Percentiles rank a stretch among this genome's conserved stretches.
phyloP scores from a whole-genome alignment of 495 filamentous ascomycete species.

The Penicillium dipodomyicola region DNA sequence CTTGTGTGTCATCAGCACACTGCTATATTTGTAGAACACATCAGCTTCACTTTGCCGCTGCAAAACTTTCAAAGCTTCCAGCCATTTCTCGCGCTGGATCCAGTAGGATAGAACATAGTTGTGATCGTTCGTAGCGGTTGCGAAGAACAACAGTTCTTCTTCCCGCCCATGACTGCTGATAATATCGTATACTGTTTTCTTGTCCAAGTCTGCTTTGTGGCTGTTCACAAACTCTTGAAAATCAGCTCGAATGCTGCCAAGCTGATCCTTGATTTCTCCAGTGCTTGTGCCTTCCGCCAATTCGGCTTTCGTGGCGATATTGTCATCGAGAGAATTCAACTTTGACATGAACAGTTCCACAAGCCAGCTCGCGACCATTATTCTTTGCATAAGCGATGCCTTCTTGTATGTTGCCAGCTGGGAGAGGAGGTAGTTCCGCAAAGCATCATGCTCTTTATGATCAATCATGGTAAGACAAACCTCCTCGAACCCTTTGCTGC shows the following conservation, averaged over 20 bases:
- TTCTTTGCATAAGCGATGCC: slow-evolving; percentile 81
- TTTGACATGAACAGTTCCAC: slow-evolving; percentile 97
- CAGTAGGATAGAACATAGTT: slow-evolving; percentile 96
- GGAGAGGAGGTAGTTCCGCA: slow-evolving; percentile 83
- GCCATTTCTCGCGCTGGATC: slow-evolving; percentile 94
- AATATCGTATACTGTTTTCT: slow-evolving; percentile 89
- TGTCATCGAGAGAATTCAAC: slow-evolving; percentile 90
- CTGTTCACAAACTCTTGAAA: slow-evolving; percentile 84
- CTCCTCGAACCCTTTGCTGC: slow-evolving; percentile 94
- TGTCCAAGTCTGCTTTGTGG: slow-evolving; percentile 82
- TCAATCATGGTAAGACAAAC: slow-evolving; percentile 90
- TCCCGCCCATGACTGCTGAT: slow-evolving; percentile 94
- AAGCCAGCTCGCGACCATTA: slow-evolving; percentile 94
- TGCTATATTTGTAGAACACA: slow-evolving; percentile 93
- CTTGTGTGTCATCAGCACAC: slow-evolving; percentile 88
- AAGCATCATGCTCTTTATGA: slow-evolving; percentile 81
- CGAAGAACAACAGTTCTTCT: slow-evolving; percentile 87
- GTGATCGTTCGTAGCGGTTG: slow-evolving; percentile 81
- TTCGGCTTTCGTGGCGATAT: slow-evolving; percentile 85
- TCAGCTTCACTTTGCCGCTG: slow-evolving; percentile 88
- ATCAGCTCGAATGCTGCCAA: slow-evolving; percentile 65
- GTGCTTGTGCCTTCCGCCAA: slow-evolving; percentile 67
- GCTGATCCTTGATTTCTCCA: slow-evolving; percentile 68
- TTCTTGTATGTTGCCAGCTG: slow-evolving; percentile 84
- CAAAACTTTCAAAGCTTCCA: slow-evolving; percentile 80